phyloP scores from a whole-genome alignment of 148 eudicot species.

The Vaccinium myrtillus region DNA sequence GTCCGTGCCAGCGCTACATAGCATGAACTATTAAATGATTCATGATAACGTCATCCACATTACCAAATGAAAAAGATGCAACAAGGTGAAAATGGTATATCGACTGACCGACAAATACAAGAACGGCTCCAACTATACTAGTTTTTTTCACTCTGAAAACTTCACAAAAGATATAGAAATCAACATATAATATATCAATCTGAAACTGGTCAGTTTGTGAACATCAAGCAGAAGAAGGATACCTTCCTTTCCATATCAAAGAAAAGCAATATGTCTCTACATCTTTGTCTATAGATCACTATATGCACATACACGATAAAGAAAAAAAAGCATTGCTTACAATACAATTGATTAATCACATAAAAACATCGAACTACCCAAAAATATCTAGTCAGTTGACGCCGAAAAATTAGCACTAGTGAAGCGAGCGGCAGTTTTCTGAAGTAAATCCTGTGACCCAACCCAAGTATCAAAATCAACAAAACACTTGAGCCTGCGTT shows the following conservation, averaged over 20 bases:
- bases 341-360: neutral
- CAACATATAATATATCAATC: neutral
- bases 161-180: neutral
- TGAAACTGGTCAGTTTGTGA: neutral
- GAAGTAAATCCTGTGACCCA: neutral
- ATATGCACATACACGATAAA: neutral
- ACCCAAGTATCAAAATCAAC: neutral
- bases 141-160: neutral
- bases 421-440: neutral
- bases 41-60: neutral
- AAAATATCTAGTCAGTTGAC: neutral
- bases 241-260: neutral
- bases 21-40: neutral
- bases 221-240: neutral
- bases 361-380: neutral
- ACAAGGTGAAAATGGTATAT: neutral
- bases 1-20: neutral
- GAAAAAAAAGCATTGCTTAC: neutral
- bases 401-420: neutral
- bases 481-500: neutral
- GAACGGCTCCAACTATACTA: neutral
- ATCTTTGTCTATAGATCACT: neutral
- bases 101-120: neutral
- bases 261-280: neutral
- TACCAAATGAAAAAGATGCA: neutral